Conservation (phyloP, 345 rosid genomes). For the Trapa bicornis region DNA sequence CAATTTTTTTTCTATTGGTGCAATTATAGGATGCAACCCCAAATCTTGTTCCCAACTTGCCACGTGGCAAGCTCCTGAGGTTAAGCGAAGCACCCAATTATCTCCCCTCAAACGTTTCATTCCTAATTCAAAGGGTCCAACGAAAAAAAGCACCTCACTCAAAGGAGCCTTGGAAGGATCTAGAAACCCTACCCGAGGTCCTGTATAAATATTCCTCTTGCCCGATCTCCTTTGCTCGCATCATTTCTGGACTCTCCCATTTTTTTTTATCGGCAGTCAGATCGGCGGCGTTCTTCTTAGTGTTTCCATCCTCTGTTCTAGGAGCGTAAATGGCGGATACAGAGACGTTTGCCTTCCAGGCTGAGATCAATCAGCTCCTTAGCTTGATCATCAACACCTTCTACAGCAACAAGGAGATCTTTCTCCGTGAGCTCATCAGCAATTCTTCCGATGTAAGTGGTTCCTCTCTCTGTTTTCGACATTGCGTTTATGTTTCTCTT, state of each 20-base stretch:
- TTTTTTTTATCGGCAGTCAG: neutral
- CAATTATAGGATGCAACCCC: too few species aligned
- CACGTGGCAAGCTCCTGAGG: neutral
- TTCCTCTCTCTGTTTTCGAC: neutral
- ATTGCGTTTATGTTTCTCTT: too few species aligned
- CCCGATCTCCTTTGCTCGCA: neutral
- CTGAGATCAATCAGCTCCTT: slow-evolving; percentile 72
- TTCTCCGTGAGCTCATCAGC: slow-evolving; percentile 73
- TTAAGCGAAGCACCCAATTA: too few species aligned
- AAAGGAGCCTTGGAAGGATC: slow-evolving; percentile 31
- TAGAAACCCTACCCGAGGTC: slow-evolving; percentile 35
- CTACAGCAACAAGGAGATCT: slow-evolving; percentile 85
- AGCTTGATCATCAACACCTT: slow-evolving; percentile 70
- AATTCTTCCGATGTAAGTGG: slow-evolving; percentile 61
- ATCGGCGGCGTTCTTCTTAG: neutral
- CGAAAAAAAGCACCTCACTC: too few species aligned
- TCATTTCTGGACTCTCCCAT: neutral
- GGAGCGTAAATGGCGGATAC: slow-evolving; percentile 26
- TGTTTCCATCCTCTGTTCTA: neutral
- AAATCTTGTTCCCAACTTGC: too few species aligned
- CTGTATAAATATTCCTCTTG: slow-evolving; percentile 7
- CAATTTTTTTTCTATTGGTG: too few species aligned
- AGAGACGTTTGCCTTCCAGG: slow-evolving; percentile 79
- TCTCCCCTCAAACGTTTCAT: too few species aligned
- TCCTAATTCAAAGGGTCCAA: too few species aligned